Conservation (phyloP, 1,139 yeast species). For the Geotrichum bryndzae region DNA sequence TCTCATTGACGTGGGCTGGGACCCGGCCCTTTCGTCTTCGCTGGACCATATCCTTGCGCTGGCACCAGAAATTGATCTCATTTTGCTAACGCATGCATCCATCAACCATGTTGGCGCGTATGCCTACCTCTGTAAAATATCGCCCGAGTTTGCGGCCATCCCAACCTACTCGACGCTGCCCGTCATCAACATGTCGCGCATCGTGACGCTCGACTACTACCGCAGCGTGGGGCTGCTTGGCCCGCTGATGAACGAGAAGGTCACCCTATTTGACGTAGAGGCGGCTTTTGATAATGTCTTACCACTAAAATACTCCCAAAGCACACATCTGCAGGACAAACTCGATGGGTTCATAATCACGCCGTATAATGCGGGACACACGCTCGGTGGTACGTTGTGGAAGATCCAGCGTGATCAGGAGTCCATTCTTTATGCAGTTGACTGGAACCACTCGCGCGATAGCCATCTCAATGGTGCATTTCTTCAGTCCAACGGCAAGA, state of each 20-base stretch:
- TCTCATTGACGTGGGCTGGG: slow-evolving; percentile 40
- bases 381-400: slow-evolving; percentile 93
- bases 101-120: slow-evolving; percentile 77
- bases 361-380: slow-evolving; percentile 88
- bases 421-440: slow-evolving; percentile 77
- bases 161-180: slow-evolving; percentile 88
- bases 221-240: slow-evolving; percentile 69
- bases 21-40: slow-evolving; percentile 27
- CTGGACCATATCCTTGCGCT: slow-evolving; percentile 25
- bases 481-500: slow-evolving; percentile 47
- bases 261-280: slow-evolving; percentile 74
- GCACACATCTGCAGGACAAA: slow-evolving; percentile 40
- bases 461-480: slow-evolving; percentile 79
- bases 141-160: slow-evolving; percentile 59
- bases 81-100: slow-evolving; percentile 81
- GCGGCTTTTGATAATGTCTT: slow-evolving; percentile 65
- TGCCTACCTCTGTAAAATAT: slow-evolving; percentile 55
- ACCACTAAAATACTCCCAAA: slow-evolving; percentile 73
- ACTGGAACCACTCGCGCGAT: slow-evolving; percentile 93
- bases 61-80: slow-evolving; percentile 50
- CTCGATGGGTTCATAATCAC: slow-evolving; percentile 64
- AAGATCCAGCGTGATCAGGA: slow-evolving; percentile 66
- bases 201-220: slow-evolving; percentile 76
- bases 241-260: slow-evolving; percentile 51
- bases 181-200: slow-evolving; percentile 77